Percentiles rank a stretch among this genome's conserved stretches.
These are phyloP conservation scores for Cymbidium sinense DNA, from an alignment of 106 monocot species.

Conservation along the genomic window DNA sequence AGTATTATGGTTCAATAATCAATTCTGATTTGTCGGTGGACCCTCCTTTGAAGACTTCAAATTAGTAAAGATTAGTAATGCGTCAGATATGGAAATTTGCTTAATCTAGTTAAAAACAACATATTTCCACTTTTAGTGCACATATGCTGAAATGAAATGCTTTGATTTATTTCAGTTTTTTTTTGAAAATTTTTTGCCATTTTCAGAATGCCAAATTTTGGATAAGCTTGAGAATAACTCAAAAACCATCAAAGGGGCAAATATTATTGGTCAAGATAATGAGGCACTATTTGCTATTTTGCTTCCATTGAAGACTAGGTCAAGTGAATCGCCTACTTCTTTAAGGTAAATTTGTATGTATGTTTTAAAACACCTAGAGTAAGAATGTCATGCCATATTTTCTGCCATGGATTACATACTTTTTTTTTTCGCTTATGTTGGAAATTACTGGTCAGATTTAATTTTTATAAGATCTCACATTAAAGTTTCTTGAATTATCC, in stretches of 20 bases:
- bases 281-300: constrained; percentile 65
- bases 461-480: too few relatives aligned
- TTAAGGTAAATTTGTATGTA: constrained; percentile 26
- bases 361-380: not conserved
- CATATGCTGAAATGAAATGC: not conserved
- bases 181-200: not conserved
- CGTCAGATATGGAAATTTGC: not conserved
- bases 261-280: constrained; percentile 56
- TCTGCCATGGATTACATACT: not conserved
- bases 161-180: constrained; percentile 1
- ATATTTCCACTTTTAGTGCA: not conserved
- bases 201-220: constrained; percentile 54
- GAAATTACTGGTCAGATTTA: not conserved
- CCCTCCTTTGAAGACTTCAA: not conserved
- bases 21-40: not conserved
- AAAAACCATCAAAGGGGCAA: constrained; percentile 85
- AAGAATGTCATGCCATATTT: not conserved
- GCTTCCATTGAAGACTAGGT: constrained; percentile 51
- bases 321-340: constrained; percentile 28
- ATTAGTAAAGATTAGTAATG: not conserved
- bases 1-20: not conserved
- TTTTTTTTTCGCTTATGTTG: not conserved
- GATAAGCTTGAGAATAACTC: constrained; percentile 83
- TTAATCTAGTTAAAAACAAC: not conserved
- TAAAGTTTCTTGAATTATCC: too few relatives aligned